phyloP scores from a whole-genome alignment of 257 asterid genomes.

The Lantana camara region DNA sequence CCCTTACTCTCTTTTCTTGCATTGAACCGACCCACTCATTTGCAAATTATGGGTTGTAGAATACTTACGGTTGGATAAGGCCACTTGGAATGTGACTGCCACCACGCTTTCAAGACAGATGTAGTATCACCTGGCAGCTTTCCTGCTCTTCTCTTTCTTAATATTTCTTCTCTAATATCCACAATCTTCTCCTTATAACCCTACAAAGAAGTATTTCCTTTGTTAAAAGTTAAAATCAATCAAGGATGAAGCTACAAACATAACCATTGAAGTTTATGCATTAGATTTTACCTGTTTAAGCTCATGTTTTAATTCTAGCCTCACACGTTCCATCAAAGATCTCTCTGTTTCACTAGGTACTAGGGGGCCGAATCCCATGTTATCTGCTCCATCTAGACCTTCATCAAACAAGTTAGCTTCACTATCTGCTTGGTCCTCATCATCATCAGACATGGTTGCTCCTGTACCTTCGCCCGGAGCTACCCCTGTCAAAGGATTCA shows the following conservation, averaged over 20 bases:
- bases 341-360: constrained; percentile 92
- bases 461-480: constrained; percentile 98
- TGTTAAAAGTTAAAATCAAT: background rate
- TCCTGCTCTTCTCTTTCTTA: constrained; percentile 78
- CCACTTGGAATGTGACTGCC: constrained; percentile 84
- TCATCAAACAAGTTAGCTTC: constrained; percentile 89
- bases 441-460: constrained; percentile 99
- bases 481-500: constrained; percentile 55
- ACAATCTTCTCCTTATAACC: constrained; percentile 76
- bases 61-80: constrained; percentile 76
- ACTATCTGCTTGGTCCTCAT: constrained; percentile 87
- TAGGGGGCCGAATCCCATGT: constrained; percentile 94
- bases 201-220: constrained; percentile 26
- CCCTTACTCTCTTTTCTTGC: too few species aligned
- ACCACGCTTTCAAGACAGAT: constrained; percentile 73
- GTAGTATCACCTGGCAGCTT: constrained; percentile 84
- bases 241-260: background rate
- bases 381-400: constrained; percentile 75
- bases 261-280: background rate
- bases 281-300: constrained; percentile 80
- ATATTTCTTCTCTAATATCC: constrained; percentile 72
- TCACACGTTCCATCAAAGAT: constrained; percentile 97
- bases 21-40: too few species aligned
- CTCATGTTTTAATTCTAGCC: constrained; percentile 92
- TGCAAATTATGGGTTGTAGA: background rate